A percentile compares a stretch with the other conserved stretches of the same genome.
phyloP scores from a whole-genome alignment of 208 protist species.

The Blechomonas ayalai region DNA sequence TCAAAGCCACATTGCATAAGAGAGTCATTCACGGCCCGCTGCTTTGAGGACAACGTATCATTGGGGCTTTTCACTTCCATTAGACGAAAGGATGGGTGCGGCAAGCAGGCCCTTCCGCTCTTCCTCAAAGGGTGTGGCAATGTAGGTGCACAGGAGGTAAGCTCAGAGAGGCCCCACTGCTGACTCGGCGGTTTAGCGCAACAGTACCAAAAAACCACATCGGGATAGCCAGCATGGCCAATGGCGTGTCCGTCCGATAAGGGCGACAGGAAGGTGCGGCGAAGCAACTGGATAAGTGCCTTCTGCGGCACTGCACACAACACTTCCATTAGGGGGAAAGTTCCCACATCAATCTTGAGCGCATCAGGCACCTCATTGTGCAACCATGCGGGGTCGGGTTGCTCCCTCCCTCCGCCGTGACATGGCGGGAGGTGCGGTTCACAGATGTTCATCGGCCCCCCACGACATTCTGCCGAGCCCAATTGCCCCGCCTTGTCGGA shows the following conservation, averaged over 20 bases:
- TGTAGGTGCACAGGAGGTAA: no score
- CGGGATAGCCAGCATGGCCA: slow-evolving; percentile 66
- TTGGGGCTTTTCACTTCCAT: slow-evolving; percentile 78
- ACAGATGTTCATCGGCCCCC: no score
- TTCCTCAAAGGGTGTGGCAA: no score
- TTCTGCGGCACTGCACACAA: slow-evolving; percentile 32
- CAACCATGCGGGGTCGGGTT: no score
- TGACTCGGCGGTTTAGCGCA: not conserved
- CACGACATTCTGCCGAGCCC: no score
- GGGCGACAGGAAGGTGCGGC: slow-evolving; percentile 36
- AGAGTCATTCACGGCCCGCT: slow-evolving; percentile 58
- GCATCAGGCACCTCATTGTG: slow-evolving; percentile 11
- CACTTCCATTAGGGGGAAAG: slow-evolving; percentile 51
- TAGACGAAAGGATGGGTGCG: slow-evolving; percentile 27
- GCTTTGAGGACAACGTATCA: slow-evolving; percentile 58
- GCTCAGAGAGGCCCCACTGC: not conserved
- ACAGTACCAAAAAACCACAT: slow-evolving; percentile 71
- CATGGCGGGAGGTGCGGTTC: no score
- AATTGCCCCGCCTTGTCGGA: no score
- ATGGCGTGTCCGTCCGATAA: slow-evolving; percentile 39
- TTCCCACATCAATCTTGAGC: slow-evolving; percentile 27
- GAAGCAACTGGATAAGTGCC: slow-evolving; percentile 48
- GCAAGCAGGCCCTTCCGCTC: not conserved
- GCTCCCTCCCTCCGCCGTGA: no score
- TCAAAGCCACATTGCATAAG: slow-evolving; percentile 64